Conservation (phyloP, 345 rosid genomes). For the Limnanthes douglasii region DNA sequence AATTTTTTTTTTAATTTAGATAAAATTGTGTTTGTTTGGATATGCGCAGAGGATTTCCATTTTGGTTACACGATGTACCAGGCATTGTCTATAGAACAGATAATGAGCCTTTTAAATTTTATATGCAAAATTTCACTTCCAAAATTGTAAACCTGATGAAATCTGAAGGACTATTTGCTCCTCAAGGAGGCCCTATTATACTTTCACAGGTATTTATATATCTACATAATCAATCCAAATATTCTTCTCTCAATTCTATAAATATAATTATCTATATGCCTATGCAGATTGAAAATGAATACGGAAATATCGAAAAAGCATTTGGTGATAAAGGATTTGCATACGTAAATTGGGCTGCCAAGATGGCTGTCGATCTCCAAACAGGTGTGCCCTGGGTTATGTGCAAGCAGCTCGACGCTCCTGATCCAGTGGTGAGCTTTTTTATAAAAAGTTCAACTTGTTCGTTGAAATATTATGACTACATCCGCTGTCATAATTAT, state of each 20-base stretch:
- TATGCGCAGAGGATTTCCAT: conserved; percentile 70
- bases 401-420: conserved; percentile 88
- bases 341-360: conserved; percentile 66
- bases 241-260: background rate
- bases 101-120: conserved; percentile 64
- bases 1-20: too few relatives aligned
- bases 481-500: too few relatives aligned
- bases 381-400: conserved; percentile 97
- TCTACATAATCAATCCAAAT: background rate
- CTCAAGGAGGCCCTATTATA: conserved; percentile 95
- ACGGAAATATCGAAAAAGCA: conserved; percentile 36
- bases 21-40: too few relatives aligned
- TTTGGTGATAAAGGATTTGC: conserved; percentile 37
- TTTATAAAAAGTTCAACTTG: too few relatives aligned
- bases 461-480: too few relatives aligned
- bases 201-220: conserved; percentile 52
- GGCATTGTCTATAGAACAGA: conserved; percentile 60
- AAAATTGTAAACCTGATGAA: conserved; percentile 69
- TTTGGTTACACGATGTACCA: conserved; percentile 74
- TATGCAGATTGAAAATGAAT: conserved; percentile 79
- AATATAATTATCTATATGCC: background rate
- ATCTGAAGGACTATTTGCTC: conserved; percentile 61
- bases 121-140: conserved; percentile 57
- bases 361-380: conserved; percentile 54
- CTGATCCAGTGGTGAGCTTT: conserved; percentile 73